Evolutionary conservation across 306 rosid genomes (phyloP).

Genomic region (Sphenostylis stenocarpa): DNA sequence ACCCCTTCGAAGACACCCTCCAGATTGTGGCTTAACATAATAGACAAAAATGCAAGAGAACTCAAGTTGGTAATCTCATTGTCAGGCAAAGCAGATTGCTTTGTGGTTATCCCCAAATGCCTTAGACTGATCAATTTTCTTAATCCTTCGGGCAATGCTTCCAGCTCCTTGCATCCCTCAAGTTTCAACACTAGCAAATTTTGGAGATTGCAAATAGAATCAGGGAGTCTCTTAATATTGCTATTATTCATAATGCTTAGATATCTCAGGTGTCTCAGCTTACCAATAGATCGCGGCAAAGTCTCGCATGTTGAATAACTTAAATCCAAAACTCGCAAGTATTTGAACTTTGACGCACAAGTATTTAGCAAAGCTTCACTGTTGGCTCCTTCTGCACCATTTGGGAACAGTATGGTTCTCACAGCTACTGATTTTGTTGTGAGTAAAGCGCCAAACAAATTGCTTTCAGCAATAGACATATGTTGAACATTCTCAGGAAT

Average conservation of each 20-base stretch:
- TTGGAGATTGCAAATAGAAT: neutral
- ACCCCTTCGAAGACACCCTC: neutral
- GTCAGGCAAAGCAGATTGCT: neutral
- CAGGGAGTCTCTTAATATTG: neutral
- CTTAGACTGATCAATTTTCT: neutral
- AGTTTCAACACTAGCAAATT: neutral
- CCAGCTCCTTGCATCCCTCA: neutral
- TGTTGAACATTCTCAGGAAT: neutral
- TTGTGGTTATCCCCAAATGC: neutral
- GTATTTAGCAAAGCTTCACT: neutral
- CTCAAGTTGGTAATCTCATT: neutral
- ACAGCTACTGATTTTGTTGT: neutral
- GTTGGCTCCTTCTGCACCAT: neutral
- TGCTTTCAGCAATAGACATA: neutral
- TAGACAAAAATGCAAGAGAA: neutral
- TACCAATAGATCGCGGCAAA: neutral
- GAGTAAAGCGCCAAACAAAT: neutral
- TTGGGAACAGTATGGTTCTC: neutral
- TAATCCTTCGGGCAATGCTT: neutral
- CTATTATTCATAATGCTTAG: too few relatives aligned
- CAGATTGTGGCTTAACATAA: neutral
- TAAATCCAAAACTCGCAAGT: neutral
- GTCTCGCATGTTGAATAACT: neutral
- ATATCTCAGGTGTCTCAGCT: neutral
- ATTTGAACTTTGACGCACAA: too few relatives aligned